phyloP scores from a whole-genome alignment of 2,329 filamentous ascomycete genomes.

The Nothophoma quercina region DNA sequence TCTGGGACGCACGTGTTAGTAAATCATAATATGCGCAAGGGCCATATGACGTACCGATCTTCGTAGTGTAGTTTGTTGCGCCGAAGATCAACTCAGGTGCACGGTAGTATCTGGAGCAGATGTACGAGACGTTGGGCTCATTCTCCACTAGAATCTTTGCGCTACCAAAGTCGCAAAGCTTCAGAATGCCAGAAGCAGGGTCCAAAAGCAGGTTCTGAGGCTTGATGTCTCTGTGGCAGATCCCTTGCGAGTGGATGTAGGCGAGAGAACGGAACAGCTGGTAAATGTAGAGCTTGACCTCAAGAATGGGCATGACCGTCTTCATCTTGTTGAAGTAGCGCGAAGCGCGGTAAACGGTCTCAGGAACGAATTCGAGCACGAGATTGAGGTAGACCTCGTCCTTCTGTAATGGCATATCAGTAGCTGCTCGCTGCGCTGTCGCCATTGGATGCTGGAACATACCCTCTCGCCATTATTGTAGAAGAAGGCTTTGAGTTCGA shows the following conservation, averaged over 20 bases:
- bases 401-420: constrained; percentile 58
- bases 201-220: constrained; percentile 96
- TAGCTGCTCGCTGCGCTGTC: constrained; percentile 35
- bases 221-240: constrained; percentile 99
- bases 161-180: constrained; percentile 98
- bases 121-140: constrained; percentile 99
- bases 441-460: constrained; percentile 50
- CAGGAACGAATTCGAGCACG: constrained; percentile 96
- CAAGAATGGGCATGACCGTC: constrained; percentile 97
- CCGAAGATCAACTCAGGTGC: constrained; percentile 98
- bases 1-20: constrained; percentile 63
- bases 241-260: constrained; percentile 99
- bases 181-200: constrained; percentile 87
- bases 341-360: constrained; percentile 97
- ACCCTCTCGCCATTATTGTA: constrained; percentile 99
- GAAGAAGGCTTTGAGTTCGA: constrained; percentile 98
- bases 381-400: constrained; percentile 99
- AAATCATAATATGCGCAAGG: constrained; percentile 8
- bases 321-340: constrained; percentile 99
- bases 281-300: constrained; percentile 99
- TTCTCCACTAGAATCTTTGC: constrained; percentile 99
- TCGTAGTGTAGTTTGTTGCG: constrained; percentile 98
- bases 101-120: constrained; percentile 98
- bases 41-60: constrained; percentile 79
- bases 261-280: constrained; percentile 97